phyloP scores from a whole-genome alignment of 345 rosid genomes.

The Hibiscus trionum region DNA sequence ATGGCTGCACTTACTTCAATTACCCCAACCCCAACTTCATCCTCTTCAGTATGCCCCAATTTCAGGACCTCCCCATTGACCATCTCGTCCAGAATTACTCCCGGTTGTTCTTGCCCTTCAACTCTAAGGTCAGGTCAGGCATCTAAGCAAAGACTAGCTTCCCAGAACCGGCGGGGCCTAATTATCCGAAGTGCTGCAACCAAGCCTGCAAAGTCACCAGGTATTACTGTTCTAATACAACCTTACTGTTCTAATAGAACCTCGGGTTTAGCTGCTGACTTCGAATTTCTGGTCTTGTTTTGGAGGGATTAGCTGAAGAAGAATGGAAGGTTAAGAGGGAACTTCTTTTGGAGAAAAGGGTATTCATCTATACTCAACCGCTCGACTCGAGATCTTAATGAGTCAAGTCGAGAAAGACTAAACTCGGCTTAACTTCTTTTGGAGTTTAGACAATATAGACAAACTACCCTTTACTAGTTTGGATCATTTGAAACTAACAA shows the following conservation, averaged over 20 bases:
- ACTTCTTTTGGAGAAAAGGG: slow-evolving; percentile 74
- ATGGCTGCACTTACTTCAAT: slow-evolving; percentile 62
- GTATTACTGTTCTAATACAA: slow-evolving; percentile 27
- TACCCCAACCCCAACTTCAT: slow-evolving; percentile 29
- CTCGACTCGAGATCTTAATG: not conserved
- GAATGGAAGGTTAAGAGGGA: slow-evolving; percentile 91
- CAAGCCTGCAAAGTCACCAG: slow-evolving; percentile 82
- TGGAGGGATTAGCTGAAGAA: slow-evolving; percentile 80
- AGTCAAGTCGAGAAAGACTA: no score
- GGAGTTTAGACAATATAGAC: no score
- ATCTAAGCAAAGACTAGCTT: slow-evolving; percentile 14
- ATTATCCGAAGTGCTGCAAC: slow-evolving; percentile 57
- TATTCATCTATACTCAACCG: slow-evolving; percentile 6
- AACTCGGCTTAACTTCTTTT: no score
- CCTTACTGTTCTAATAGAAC: not conserved
- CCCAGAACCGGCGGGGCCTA: slow-evolving; percentile 21
- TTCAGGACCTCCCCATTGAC: slow-evolving; percentile 31
- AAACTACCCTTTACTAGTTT: not conserved
- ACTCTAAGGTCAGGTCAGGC: slow-evolving; percentile 15
- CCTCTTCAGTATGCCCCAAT: slow-evolving; percentile 23
- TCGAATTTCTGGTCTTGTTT: slow-evolving; percentile 15
- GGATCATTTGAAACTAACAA: not conserved
- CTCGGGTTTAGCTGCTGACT: not conserved
- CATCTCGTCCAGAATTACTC: slow-evolving; percentile 28
- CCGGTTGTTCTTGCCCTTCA: slow-evolving; percentile 10